Evolutionary conservation across 2,329 filamentous ascomycete genomes (phyloP).

Genomic region (Cercospora brassicicola): DNA sequence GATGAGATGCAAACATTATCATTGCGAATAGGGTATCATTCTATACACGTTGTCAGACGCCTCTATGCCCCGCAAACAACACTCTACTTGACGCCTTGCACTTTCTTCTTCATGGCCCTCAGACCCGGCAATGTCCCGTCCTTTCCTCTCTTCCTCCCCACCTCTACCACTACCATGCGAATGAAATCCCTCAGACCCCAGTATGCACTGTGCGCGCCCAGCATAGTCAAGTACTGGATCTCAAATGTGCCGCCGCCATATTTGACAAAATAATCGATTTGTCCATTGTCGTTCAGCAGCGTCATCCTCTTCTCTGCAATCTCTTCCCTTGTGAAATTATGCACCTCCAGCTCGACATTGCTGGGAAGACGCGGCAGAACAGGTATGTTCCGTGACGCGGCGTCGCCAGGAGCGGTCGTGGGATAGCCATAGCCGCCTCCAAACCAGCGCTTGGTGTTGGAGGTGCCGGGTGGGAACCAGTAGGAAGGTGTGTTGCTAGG

Average conservation of each 20-base stretch:
- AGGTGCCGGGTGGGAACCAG: conserved; percentile 43
- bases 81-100: conserved; percentile 47
- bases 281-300: conserved; percentile 91
- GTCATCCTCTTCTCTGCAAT: conserved; percentile 85
- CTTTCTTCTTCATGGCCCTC: conserved; percentile 56
- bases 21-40: conserved; percentile 4
- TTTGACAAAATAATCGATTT: conserved; percentile 85
- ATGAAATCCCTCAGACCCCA: conserved; percentile 87
- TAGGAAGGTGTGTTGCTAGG: conserved; percentile 64
- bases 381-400: conserved; percentile 39
- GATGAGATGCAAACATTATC: background rate
- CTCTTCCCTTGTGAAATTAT: conserved; percentile 90
- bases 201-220: conserved; percentile 92
- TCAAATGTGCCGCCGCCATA: conserved; percentile 85
- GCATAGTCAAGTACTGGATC: conserved; percentile 95
- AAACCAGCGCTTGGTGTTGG: conserved; percentile 43
- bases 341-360: conserved; percentile 85
- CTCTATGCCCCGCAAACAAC: background rate
- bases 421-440: conserved; percentile 26
- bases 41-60: background rate
- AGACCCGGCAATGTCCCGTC: conserved; percentile 56
- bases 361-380: conserved; percentile 45
- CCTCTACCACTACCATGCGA: conserved; percentile 84
- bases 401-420: conserved; percentile 23
- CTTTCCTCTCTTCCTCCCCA: conserved; percentile 72